These are phyloP conservation scores for Hondaea fermentalgiana DNA, from an alignment of 108 stramenopile genomes.

Conservation along the genomic window DNA sequence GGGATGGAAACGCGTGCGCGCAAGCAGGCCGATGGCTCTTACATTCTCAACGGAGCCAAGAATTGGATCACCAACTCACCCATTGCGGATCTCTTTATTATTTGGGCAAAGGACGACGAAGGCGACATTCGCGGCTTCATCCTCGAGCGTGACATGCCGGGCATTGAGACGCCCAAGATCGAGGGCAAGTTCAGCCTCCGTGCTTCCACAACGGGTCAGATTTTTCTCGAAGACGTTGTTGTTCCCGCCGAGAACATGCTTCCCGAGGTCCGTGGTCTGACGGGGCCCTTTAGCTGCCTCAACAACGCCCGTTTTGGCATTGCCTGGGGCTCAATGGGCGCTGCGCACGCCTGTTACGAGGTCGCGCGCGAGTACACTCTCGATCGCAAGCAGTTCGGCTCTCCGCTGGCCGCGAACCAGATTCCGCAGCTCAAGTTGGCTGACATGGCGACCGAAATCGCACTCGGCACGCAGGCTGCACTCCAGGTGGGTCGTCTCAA, in stretches of 20 bases:
- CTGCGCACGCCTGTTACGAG: constrained; percentile 76
- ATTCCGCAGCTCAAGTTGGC: constrained; percentile 86
- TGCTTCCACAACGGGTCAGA: constrained; percentile 78
- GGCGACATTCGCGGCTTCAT: constrained; percentile 75
- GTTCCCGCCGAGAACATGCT: constrained; percentile 43
- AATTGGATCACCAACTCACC: constrained; percentile 96
- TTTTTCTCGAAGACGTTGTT: constrained; percentile 78
- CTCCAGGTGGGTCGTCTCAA: constrained; percentile 76
- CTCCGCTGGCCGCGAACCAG: constrained; percentile 85
- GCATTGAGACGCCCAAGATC: constrained; percentile 64
- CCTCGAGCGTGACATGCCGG: constrained; percentile 64
- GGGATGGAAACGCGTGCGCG: constrained; percentile 73
- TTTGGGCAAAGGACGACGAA: constrained; percentile 72
- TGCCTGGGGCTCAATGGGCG: constrained; percentile 84
- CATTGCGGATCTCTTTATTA: constrained; percentile 80
- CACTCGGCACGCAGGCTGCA: constrained; percentile 37
- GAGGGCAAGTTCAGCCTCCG: constrained; percentile 80
- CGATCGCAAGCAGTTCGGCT: constrained; percentile 76
- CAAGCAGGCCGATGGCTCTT: constrained; percentile 56
- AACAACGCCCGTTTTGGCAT: constrained; percentile 93
- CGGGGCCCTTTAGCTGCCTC: constrained; percentile 75
- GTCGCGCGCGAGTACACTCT: constrained; percentile 71
- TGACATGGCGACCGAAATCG: constrained; percentile 75
- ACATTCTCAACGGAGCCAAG: constrained; percentile 74
- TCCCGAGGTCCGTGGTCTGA: constrained; percentile 39